These are phyloP conservation scores for Ilex aquifolium DNA, from an alignment of 257 asterid species.

Conservation along the genomic window DNA sequence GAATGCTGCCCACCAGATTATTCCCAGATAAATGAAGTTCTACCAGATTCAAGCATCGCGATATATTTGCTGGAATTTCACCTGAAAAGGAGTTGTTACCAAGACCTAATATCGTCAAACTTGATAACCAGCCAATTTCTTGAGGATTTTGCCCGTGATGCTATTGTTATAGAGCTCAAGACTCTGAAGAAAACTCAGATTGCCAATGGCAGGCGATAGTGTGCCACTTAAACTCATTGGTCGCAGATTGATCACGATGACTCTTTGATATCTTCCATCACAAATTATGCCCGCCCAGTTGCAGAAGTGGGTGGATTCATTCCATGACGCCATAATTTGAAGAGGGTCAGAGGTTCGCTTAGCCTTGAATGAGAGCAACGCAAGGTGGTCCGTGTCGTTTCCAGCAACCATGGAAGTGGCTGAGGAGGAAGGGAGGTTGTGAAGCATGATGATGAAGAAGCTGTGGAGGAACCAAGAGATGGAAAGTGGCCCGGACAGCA, in stretches of 20 bases:
- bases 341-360: slow-evolving; percentile 5
- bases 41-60: too few species aligned
- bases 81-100: too few species aligned
- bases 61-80: too few species aligned
- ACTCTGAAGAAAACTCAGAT: slow-evolving; percentile 4
- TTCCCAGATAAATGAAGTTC: too few species aligned
- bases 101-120: too few species aligned
- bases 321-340: slow-evolving; percentile 2
- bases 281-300: slow-evolving; percentile 9
- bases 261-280: slow-evolving; percentile 1
- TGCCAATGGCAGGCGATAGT: slow-evolving; percentile 7
- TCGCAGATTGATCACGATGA: too few species aligned
- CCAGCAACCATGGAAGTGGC: slow-evolving; percentile 5
- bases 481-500: too few species aligned
- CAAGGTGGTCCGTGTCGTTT: not conserved
- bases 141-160: slow-evolving; percentile 7
- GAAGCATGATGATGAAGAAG: too few species aligned
- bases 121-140: too few species aligned
- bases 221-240: slow-evolving; percentile 4
- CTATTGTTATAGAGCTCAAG: slow-evolving; percentile 3
- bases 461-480: too few species aligned
- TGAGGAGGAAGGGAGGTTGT: too few species aligned
- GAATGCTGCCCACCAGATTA: too few species aligned
- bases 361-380: slow-evolving; percentile 5
- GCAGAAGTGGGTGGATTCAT: slow-evolving; percentile 9